Evolutionary conservation across 192 early-diverging fungal species (phyloP).

Genomic region (Thamnidium elegans): DNA sequence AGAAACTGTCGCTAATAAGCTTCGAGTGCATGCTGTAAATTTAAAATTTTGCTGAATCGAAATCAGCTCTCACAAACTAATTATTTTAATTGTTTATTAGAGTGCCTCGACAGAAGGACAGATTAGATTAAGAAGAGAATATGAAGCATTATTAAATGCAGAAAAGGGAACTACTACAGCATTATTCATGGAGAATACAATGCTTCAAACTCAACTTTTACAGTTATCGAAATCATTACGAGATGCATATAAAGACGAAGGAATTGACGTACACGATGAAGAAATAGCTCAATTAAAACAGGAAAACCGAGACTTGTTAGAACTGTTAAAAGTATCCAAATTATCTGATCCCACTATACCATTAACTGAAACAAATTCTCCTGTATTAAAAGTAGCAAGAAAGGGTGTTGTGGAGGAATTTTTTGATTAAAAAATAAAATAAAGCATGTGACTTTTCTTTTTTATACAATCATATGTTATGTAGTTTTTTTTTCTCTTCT

Average conservation of each 20-base stretch:
- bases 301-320: constrained; percentile 14
- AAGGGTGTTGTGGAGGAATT: constrained; percentile 9
- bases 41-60: too few relatives aligned
- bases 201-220: constrained; percentile 18
- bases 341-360: not conserved
- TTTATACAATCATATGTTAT: too few relatives aligned
- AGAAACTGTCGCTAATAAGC: constrained; percentile 23
- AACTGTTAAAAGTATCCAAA: constrained; percentile 10
- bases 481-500: too few relatives aligned
- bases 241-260: not conserved
- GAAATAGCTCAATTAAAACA: constrained; percentile 10
- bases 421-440: not conserved
- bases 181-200: constrained; percentile 30
- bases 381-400: constrained; percentile 6
- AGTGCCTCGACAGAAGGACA: constrained; percentile 20
- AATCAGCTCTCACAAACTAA: too few relatives aligned
- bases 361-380: not conserved
- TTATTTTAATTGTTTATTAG: constrained; percentile 15
- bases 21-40: constrained; percentile 22
- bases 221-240: constrained; percentile 17
- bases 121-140: constrained; percentile 27
- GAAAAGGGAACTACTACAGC: constrained; percentile 32
- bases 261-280: not conserved
- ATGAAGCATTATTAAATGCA: constrained; percentile 35
- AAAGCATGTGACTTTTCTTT: too few relatives aligned